phyloP scores from a whole-genome alignment of 2,329 filamentous ascomycete species.

The Calonectria hongkongensis region DNA sequence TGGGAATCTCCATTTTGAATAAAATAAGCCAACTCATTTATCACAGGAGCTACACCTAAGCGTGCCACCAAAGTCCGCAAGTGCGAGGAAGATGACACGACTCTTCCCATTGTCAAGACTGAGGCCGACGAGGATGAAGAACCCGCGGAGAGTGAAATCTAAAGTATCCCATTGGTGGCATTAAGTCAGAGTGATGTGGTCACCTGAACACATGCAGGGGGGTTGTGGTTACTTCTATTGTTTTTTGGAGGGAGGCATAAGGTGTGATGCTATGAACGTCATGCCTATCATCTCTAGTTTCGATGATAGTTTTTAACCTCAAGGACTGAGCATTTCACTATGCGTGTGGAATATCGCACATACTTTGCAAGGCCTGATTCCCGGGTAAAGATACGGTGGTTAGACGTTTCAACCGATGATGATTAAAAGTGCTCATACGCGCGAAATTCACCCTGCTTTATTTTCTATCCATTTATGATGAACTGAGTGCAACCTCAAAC shows the following conservation, averaged over 20 bases:
- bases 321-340: not conserved
- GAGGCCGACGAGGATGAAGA: conserved; percentile 32
- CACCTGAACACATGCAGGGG: not conserved
- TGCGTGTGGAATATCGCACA: not conserved
- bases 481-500: no score
- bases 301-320: not conserved
- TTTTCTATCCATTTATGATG: no score
- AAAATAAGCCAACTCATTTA: conserved; percentile 28
- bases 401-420: not conserved
- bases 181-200: not conserved
- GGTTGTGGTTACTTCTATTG: not conserved
- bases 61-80: conserved; percentile 46
- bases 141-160: not conserved
- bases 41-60: conserved; percentile 38
- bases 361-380: no score
- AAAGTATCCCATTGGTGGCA: conserved; percentile 13
- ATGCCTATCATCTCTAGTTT: not conserved
- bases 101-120: conserved; percentile 38
- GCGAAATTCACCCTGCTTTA: no score
- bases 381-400: not conserved
- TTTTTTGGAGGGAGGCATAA: not conserved
- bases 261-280: conserved; percentile 9
- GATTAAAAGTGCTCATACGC: not conserved
- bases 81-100: conserved; percentile 39
- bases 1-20: not conserved